These are phyloP conservation scores for Gynandropsis gynandra DNA, from an alignment of 345 rosid species.

Conservation along the genomic window DNA sequence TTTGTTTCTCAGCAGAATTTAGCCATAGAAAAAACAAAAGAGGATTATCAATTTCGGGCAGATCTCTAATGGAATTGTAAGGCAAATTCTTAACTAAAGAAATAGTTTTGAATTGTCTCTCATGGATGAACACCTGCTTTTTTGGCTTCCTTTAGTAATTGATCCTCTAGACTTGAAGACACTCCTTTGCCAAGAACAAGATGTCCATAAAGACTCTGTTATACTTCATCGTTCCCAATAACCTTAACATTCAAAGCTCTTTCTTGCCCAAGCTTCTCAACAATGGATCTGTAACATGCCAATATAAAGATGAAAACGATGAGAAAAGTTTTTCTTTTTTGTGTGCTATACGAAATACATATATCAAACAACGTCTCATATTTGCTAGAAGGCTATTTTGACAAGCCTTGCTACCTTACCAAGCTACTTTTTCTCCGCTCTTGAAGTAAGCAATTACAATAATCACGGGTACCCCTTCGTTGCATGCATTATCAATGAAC, in stretches of 20 bases:
- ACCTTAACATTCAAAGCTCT: slow-evolving; percentile 53
- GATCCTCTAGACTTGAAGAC: slow-evolving; percentile 58
- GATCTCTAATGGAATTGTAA: slow-evolving; percentile 11
- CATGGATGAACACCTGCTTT: slow-evolving; percentile 50
- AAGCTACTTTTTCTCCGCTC: slow-evolving; percentile 68
- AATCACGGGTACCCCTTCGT: slow-evolving; percentile 56
- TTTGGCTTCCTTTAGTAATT: slow-evolving; percentile 67
- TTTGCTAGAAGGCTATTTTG: not conserved
- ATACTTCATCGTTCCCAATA: slow-evolving; percentile 59
- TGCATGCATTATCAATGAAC: slow-evolving; percentile 60
- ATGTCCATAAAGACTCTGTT: slow-evolving; percentile 71
- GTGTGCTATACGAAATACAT: not conserved
- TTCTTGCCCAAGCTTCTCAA: slow-evolving; percentile 72
- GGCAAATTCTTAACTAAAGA: not conserved
- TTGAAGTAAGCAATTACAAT: slow-evolving; percentile 55
- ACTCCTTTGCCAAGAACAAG: slow-evolving; percentile 58
- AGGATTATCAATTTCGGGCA: not conserved
- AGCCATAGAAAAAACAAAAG: slow-evolving; percentile 20
- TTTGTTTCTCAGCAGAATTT: slow-evolving; percentile 85
- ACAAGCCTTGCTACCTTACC: slow-evolving; percentile 34
- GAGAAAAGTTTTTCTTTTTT: no score
- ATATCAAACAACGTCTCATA: not conserved
- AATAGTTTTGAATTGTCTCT: not conserved
- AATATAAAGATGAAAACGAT: not conserved
- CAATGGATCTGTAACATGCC: slow-evolving; percentile 42